Conservation (phyloP, 2,329 filamentous ascomycete species). For the Colletotrichum sp. region DNA sequence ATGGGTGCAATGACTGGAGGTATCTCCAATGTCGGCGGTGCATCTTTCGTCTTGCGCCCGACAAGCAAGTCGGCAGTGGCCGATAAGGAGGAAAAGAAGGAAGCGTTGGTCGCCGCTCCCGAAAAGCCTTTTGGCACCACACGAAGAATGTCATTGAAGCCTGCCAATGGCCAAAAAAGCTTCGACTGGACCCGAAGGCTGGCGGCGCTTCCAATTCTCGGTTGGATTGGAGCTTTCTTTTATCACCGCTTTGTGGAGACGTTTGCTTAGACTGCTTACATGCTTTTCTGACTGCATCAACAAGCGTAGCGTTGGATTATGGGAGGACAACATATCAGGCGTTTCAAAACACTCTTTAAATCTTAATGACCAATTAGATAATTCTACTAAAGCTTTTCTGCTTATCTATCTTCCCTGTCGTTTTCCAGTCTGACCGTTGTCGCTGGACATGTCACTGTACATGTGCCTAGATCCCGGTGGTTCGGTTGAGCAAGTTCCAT, state of each 20-base stretch:
- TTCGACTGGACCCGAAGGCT: conserved; percentile 15
- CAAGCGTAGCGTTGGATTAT: background rate
- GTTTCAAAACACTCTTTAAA: background rate
- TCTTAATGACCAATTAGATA: background rate
- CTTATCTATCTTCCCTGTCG: background rate
- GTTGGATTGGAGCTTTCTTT: conserved; percentile 4
- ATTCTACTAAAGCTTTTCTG: background rate
- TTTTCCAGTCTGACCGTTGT: background rate
- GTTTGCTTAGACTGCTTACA: conserved; percentile 1
- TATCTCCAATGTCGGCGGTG: background rate
- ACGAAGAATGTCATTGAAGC: background rate
- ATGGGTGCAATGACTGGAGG: conserved; percentile 5
- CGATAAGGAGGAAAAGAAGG: background rate
- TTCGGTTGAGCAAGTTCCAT: conserved; percentile 10
- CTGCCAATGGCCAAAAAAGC: background rate
- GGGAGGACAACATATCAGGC: background rate
- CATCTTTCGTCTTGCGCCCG: background rate
- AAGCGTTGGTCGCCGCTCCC: background rate
- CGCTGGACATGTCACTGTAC: background rate
- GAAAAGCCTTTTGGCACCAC: background rate
- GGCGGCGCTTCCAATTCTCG: conserved; percentile 3
- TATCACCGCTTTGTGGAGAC: conserved; percentile 9
- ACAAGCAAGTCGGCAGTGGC: background rate
- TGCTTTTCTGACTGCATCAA: background rate
- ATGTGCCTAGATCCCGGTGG: background rate